Evolutionary conservation across 164 flowering plant species (phyloP).

Genomic region (Magnolia sinica): DNA sequence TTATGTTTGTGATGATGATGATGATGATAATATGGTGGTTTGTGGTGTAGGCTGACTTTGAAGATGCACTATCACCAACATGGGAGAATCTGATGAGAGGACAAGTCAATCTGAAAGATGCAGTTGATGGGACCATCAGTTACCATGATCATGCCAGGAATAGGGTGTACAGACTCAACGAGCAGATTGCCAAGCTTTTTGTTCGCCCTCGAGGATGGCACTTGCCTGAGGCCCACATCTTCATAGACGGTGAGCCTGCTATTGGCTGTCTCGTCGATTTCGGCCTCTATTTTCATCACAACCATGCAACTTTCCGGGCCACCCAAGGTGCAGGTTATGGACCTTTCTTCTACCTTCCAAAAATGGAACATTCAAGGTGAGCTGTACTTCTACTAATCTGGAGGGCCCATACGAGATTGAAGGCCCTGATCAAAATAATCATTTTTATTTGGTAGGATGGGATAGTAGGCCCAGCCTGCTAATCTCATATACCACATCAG

Average conservation of each 20-base stretch:
- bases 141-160: constrained; percentile 73
- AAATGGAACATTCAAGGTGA: constrained; percentile 88
- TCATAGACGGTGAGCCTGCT: constrained; percentile 87
- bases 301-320: constrained; percentile 51
- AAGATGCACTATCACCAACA: constrained; percentile 81
- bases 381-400: neutral
- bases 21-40: no score
- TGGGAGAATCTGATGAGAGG: constrained; percentile 85
- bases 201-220: constrained; percentile 97
- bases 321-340: constrained; percentile 75
- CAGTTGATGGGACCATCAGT: constrained; percentile 76
- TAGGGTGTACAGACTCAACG: constrained; percentile 76
- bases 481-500: no score
- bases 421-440: no score
- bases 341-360: constrained; percentile 95
- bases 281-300: constrained; percentile 87
- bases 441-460: no score
- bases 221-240: constrained; percentile 73
- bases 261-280: constrained; percentile 89
- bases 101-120: constrained; percentile 59
- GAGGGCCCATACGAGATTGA: no score
- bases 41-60: constrained; percentile 69
- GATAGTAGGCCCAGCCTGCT: no score
- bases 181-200: constrained; percentile 77
- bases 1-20: no score